Percentiles rank a stretch among this genome's conserved stretches.
Evolutionary conservation across 768 basidiomycete species (phyloP).

Genomic region (Lyophyllum atratum): DNA sequence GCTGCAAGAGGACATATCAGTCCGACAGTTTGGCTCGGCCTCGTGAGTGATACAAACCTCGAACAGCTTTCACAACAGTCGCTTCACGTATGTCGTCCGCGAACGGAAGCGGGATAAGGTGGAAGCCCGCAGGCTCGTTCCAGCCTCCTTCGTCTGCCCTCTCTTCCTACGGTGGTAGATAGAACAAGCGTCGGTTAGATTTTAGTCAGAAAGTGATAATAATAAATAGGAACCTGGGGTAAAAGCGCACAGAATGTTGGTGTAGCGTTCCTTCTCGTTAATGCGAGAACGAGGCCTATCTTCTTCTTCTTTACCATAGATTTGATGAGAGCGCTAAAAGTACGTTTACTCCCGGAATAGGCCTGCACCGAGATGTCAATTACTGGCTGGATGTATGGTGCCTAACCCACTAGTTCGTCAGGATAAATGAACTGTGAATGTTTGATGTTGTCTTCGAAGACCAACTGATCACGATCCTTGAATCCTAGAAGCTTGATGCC

Average conservation of each 20-base stretch:
- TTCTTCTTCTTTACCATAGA: slow-evolving; percentile 81
- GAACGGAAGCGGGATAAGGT: slow-evolving; percentile 91
- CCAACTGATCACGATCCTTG: slow-evolving; percentile 68
- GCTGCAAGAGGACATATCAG: slow-evolving; percentile 44
- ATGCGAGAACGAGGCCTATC: slow-evolving; percentile 74
- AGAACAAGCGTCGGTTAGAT: neutral
- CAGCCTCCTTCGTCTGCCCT: slow-evolving; percentile 68
- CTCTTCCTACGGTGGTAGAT: slow-evolving; percentile 55
- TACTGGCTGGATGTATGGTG: neutral
- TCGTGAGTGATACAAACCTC: slow-evolving; percentile 44
- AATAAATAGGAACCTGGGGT: slow-evolving; percentile 64
- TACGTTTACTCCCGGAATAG: slow-evolving; percentile 89
- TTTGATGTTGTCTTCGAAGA: slow-evolving; percentile 89
- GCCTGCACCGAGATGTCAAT: slow-evolving; percentile 38
- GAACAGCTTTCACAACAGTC: slow-evolving; percentile 62
- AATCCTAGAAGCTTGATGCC: slow-evolving; percentile 94
- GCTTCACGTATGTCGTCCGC: slow-evolving; percentile 91
- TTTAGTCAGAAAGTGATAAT: neutral
- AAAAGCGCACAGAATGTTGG: slow-evolving; percentile 84
- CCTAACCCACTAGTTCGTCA: slow-evolving; percentile 71
- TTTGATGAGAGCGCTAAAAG: slow-evolving; percentile 85
- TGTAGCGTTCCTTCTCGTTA: slow-evolving; percentile 69
- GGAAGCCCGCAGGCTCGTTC: slow-evolving; percentile 87
- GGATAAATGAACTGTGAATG: slow-evolving; percentile 93
- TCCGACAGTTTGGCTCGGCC: slow-evolving; percentile 2